Base-by-base conservation (phyloP, 805 yeast genomes). In the Candida stauntonica region DNA sequence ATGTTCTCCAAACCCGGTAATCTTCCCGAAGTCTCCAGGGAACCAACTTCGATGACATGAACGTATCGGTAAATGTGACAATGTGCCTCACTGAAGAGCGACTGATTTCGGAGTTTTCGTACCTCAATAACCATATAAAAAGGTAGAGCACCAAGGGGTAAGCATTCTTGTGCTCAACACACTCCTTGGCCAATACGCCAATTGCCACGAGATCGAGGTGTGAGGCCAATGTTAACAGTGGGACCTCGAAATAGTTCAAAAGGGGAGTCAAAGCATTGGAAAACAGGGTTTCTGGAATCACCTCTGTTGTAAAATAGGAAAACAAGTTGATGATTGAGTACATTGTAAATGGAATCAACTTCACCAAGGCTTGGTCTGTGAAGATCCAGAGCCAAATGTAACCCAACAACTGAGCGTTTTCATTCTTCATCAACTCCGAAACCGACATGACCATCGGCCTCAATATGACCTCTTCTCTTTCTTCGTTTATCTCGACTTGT, bases 241-340 rank as follows among this genome's bases (percentile, higher is more conserved):
- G 72, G 15, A 53, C 38, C 45, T 67, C 72, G 18, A 61, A 39
- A 43, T 62, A 67, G 18, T 52, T 42, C n/a, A 66, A 47, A 35
- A 68, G 52, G 1, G 72, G 73, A 5, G 53, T 35, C 5, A 66
- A 19, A 0, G 70, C 70, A 21, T 45, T 32, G 13, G 67, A 52
- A 11, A 68, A 47, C 2, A 52, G 50, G 12, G 51, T 51, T 1
- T 47, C 39, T 1, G 70, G 67, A 33, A 57, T 62, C 7, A 57
- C 46, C 27, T 67, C 70, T 23, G 52, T 40, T 4, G 59, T 53
- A 30, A 60, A 48, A 40, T 52, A 65, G 17, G 60, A 57, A 20
- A 61, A 48, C 27, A 66, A 44, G 41, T 68, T 68, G 37, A 68
- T 50, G n/a, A 60, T 48, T 3, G 73, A 67, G 43, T 67, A 68